A percentile compares a stretch with the other conserved stretches of the same genome.
Evolutionary conservation across 106 monocot genomes (phyloP).

Genomic region (Dioscorea alata): DNA sequence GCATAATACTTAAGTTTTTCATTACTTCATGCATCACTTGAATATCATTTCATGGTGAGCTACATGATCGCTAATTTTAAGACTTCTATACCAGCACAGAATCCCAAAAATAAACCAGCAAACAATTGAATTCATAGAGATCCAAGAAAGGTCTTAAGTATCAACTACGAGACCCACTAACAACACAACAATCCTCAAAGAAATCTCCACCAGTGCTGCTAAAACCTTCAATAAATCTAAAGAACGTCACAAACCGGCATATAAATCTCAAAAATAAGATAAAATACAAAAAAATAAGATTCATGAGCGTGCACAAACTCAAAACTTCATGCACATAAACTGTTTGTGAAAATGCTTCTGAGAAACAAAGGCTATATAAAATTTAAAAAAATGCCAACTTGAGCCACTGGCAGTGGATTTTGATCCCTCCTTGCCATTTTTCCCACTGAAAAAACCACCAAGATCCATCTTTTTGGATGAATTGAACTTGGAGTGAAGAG

Average conservation of each 20-base stretch:
- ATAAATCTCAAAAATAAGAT: not conserved
- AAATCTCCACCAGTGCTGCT: no score
- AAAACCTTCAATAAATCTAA: no score
- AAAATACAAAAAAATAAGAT: not conserved
- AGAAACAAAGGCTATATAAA: not conserved
- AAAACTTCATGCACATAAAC: not conserved
- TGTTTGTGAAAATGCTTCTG: conserved; percentile 5
- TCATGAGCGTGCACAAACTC: not conserved
- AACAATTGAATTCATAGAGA: no score
- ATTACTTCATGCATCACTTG: no score
- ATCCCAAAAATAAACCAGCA: no score
- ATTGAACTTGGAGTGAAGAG: not conserved
- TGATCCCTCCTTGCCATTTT: not conserved
- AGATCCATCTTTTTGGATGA: not conserved
- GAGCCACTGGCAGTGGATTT: not conserved
- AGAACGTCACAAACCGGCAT: not conserved
- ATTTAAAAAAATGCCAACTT: not conserved
- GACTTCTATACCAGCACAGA: no score
- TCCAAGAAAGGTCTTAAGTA: no score
- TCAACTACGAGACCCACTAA: not conserved
- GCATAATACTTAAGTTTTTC: no score
- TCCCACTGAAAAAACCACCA: not conserved
- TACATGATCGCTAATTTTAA: no score
- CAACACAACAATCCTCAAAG: not conserved
- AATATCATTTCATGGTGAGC: no score